Base-by-base conservation (phyloP, 306 rosid genomes). In the Sechiopsis laciniata region DNA sequence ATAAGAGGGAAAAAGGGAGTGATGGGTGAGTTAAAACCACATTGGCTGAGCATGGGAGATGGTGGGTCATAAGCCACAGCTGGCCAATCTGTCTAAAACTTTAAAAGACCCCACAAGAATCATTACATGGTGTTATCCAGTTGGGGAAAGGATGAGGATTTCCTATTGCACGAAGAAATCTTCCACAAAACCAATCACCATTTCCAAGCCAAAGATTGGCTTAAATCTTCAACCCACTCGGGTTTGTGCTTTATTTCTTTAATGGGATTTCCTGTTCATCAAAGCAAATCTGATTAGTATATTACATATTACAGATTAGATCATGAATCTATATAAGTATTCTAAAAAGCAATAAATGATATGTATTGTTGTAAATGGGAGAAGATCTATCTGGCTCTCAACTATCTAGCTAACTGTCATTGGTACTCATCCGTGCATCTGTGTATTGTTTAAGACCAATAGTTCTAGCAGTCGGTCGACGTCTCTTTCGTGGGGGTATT, bases 1-100 rank as follows among this genome's bases (percentile, higher is more conserved):
- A 80, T 84, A 84, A 74, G 86, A 71, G 26, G 63, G 32, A 65
- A 81, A 48, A 29, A 35, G 45, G 60, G 21, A 26, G 55, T 69
- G 81, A 48, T 64, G 63, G 78, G 74, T 32, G 21, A 66, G 72
- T 74, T 58, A 58, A 10, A 68, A 52, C 82, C 73, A 75, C 63
- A 78, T 65, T 80, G 79, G 72, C 60, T 83, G 87, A 82, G 87
- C 86, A 86, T 91, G 93, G 87, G 91, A 71, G 86, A 76, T 79
- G 80, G 94, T 87, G 84, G 96, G 97, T 56, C 67, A 73, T 77
- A n/a, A 46, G 74, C 67, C 61, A 84, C 86, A 85, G 87, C 83
- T 83, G 88, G 88, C 90, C 88, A 77, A 85, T 84, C 89, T 84
- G 86, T 86, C 83, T 24, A 26, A 7, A 78, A 80, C 46, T 84